Percentiles rank a stretch among this genome's conserved stretches.
Evolutionary conservation across 108 stramenopile genomes (phyloP).

Genomic region (Cyclotella sp.): DNA sequence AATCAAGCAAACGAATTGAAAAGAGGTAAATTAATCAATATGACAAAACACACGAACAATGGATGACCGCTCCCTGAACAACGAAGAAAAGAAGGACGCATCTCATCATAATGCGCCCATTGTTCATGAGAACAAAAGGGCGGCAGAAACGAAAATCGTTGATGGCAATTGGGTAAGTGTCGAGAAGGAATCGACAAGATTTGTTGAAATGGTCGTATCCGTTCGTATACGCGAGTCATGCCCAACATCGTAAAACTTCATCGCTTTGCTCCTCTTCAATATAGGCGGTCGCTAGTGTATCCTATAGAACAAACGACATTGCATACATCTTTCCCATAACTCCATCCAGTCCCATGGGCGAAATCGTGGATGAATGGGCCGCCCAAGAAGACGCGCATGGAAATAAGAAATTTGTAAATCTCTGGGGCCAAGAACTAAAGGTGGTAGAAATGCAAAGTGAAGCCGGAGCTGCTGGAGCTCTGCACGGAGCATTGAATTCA

Average conservation of each 20-base stretch:
- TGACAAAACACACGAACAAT: not conserved
- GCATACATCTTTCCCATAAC: slow-evolving; percentile 77
- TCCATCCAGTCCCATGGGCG: slow-evolving; percentile 63
- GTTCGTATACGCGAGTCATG: too few relatives aligned
- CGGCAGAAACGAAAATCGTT: slow-evolving; percentile 32
- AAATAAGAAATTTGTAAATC: slow-evolving; percentile 52
- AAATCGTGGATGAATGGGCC: slow-evolving; percentile 70
- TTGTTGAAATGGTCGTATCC: not conserved
- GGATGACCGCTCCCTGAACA: not conserved
- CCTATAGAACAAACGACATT: slow-evolving; percentile 69
- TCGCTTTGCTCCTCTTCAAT: not conserved
- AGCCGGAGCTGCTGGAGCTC: slow-evolving; percentile 68
- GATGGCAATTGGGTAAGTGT: slow-evolving; percentile 43
- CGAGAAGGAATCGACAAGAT: not conserved
- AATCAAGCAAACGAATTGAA: too few relatives aligned
- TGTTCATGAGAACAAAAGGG: not conserved
- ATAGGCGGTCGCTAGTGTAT: slow-evolving; percentile 63
- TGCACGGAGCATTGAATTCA: slow-evolving; percentile 66
- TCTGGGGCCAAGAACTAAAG: slow-evolving; percentile 67
- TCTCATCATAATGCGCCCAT: not conserved
- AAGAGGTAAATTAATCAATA: not conserved
- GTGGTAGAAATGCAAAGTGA: slow-evolving; percentile 69
- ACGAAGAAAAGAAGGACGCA: slow-evolving; percentile 25
- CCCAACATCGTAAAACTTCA: too few relatives aligned
- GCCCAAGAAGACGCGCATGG: slow-evolving; percentile 35